Percentiles rank a stretch among this genome's conserved stretches.
These are phyloP conservation scores for Crithidia sp. DNA, from an alignment of 208 protist genomes.

Conservation along the genomic window DNA sequence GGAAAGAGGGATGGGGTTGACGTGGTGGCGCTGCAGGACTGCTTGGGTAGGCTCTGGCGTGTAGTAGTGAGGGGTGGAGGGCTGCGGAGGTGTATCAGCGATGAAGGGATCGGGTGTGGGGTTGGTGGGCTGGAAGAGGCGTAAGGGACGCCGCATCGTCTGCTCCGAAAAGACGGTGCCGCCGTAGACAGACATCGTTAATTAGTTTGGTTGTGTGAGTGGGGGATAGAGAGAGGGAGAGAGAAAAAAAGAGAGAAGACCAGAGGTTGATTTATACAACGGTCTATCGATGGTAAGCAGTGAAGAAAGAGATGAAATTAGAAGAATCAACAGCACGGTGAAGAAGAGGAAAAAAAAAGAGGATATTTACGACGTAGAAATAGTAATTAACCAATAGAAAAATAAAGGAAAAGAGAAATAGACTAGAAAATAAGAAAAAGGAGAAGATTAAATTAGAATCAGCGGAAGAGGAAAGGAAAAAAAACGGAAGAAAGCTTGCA, in stretches of 20 bases:
- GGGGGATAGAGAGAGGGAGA: background rate
- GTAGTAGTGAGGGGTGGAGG: background rate
- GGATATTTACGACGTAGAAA: slow-evolving; percentile 7
- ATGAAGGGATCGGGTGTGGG: background rate
- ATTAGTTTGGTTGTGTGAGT: background rate
- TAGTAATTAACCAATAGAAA: slow-evolving; percentile 1
- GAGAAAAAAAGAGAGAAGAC: slow-evolving; percentile 19
- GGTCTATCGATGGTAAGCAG: background rate
- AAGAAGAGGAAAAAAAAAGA: slow-evolving; percentile 16
- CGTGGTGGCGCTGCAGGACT: background rate
- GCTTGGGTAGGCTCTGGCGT: background rate
- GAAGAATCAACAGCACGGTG: background rate
- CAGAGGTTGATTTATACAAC: background rate
- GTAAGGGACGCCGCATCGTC: slow-evolving; percentile 3
- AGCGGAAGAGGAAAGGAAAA: background rate
- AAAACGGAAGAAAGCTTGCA: background rate
- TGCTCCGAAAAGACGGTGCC: background rate
- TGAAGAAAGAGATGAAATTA: background rate
- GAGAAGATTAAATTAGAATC: background rate
- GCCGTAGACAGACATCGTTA: slow-evolving; percentile 5
- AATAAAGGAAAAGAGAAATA: slow-evolving; percentile 14
- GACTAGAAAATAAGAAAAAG: background rate
- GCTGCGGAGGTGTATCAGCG: background rate
- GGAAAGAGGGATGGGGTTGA: background rate
- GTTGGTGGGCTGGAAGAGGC: background rate